phyloP scores from a whole-genome alignment of 139 green algal genomes.

The Chlorella sp. region DNA sequence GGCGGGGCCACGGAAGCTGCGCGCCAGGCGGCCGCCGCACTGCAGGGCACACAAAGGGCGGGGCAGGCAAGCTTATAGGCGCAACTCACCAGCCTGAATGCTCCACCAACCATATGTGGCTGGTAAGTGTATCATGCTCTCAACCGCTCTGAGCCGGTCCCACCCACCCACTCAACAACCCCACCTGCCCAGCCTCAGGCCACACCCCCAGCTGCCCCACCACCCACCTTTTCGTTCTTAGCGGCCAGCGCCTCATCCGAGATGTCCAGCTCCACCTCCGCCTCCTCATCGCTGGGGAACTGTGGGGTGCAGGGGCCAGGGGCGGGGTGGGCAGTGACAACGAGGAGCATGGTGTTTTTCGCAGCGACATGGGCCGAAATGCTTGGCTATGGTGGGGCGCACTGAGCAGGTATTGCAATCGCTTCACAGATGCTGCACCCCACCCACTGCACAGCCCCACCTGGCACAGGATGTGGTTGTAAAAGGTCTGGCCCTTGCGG shows the following conservation, averaged over 20 bases:
- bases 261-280: slow-evolving; percentile 84
- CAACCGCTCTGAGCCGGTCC: no score
- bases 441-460: slow-evolving; percentile 54
- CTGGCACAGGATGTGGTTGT: slow-evolving; percentile 92
- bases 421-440: neutral
- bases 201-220: neutral
- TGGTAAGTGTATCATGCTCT: no score
- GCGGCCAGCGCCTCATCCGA: slow-evolving; percentile 74
- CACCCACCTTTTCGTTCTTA: slow-evolving; percentile 85
- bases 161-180: neutral
- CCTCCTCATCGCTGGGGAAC: slow-evolving; percentile 75
- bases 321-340: neutral
- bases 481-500: slow-evolving; percentile 96
- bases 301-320: neutral
- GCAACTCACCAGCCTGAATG: no score
- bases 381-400: no score
- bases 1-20: slow-evolving; percentile 67
- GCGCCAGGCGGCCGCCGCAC: slow-evolving; percentile 60
- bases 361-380: no score
- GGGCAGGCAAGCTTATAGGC: no score
- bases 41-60: no score
- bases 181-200: neutral
- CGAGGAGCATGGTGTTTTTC: neutral
- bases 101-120: no score
- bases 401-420: no score